Evolutionary conservation across 805 yeast species (phyloP).

Genomic region (Wickerhamiella dianesei): DNA sequence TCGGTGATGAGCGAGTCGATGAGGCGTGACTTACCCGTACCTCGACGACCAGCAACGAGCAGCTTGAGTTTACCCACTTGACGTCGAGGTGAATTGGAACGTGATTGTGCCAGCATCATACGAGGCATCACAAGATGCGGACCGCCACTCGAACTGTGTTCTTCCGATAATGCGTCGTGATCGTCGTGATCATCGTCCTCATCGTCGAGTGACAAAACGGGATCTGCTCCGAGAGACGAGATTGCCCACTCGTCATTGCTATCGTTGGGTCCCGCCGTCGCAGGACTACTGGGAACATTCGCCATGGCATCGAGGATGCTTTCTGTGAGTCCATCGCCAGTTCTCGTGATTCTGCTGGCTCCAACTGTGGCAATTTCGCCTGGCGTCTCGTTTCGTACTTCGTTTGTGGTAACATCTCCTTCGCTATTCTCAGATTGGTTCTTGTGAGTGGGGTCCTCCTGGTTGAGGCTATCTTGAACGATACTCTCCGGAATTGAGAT

Average conservation of each 20-base stretch:
- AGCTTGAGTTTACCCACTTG: slow-evolving; percentile 9
- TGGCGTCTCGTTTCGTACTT: too few relatives aligned
- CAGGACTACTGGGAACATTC: slow-evolving; percentile 1
- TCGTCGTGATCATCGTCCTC: not conserved
- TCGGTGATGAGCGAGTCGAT: slow-evolving; percentile 4
- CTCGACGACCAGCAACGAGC: slow-evolving; percentile 7
- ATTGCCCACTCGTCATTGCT: slow-evolving; percentile 13
- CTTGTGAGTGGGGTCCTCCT: too few relatives aligned
- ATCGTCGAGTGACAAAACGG: slow-evolving; percentile 2
- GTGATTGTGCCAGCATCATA: not conserved
- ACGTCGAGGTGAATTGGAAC: not conserved
- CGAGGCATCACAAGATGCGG: slow-evolving; percentile 12
- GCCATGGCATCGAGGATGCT: not conserved
- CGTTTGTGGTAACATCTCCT: too few relatives aligned
- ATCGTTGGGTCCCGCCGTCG: not conserved
- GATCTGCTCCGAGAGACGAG: slow-evolving; percentile 6
- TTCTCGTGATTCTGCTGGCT: too few relatives aligned
- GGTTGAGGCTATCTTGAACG: too few relatives aligned
- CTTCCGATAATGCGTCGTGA: not conserved
- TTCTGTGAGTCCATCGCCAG: not conserved
- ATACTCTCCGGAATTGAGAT: too few relatives aligned
- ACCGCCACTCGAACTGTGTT: not conserved
- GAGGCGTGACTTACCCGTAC: slow-evolving; percentile 8
- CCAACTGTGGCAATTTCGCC: too few relatives aligned
- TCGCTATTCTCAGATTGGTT: too few relatives aligned